These are phyloP conservation scores for Cryphonectria nitschkei DNA, from an alignment of 2,329 filamentous ascomycete species.

Conservation along the genomic window DNA sequence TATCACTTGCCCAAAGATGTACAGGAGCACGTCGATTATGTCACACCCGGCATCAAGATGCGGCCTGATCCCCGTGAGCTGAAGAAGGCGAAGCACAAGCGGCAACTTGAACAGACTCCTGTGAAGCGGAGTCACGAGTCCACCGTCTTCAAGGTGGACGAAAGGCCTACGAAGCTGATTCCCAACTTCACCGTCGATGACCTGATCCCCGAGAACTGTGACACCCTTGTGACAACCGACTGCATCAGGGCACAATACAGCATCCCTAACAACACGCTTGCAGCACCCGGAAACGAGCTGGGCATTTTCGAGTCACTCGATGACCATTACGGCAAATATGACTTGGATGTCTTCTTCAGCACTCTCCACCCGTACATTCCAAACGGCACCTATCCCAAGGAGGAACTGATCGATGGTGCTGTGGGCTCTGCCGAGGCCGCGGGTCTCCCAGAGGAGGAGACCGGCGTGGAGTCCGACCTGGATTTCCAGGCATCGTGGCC, in stretches of 20 bases:
- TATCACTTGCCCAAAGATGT: constrained; percentile 53
- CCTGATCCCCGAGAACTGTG: constrained; percentile 20
- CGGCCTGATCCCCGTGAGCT: constrained; percentile 29
- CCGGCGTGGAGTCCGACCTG: constrained; percentile 46
- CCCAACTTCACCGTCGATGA: constrained; percentile 16
- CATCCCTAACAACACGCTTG: constrained; percentile 27
- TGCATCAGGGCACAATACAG: constrained; percentile 30
- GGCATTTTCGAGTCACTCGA: constrained; percentile 29
- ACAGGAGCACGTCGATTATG: constrained; percentile 54
- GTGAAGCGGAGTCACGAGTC: constrained; percentile 18
- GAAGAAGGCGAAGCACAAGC: constrained; percentile 23
- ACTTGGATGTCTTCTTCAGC: constrained; percentile 29
- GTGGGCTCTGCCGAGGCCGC: constrained; percentile 26
- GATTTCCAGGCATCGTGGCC: constrained; percentile 54
- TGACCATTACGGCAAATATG: constrained; percentile 28
- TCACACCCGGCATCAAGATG: constrained; percentile 55
- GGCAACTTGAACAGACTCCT: neutral
- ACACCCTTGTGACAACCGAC: constrained; percentile 29
- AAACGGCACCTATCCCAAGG: constrained; percentile 36
- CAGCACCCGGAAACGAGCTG: constrained; percentile 29
- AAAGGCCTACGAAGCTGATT: neutral
- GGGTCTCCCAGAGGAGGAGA: constrained; percentile 13
- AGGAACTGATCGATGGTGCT: constrained; percentile 35
- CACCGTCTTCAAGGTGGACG: constrained; percentile 7
- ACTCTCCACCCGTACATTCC: constrained; percentile 33